These are phyloP conservation scores for Penicillium sp. DNA, from an alignment of 2,329 filamentous ascomycete species.

Conservation along the genomic window DNA sequence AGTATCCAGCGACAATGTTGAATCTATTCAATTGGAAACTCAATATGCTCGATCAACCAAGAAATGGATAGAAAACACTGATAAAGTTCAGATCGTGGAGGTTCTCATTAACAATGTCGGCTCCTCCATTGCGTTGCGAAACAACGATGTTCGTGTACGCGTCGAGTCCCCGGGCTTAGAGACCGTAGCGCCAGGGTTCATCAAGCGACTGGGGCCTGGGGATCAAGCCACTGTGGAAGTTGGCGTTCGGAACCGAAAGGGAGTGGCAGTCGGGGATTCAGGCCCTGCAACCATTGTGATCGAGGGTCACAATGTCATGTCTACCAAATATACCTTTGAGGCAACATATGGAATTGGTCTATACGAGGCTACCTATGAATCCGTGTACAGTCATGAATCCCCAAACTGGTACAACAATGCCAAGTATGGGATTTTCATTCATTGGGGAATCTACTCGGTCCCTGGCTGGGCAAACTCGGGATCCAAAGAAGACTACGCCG, in stretches of 20 bases:
- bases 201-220: constrained; percentile 43
- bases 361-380: constrained; percentile 39
- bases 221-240: constrained; percentile 41
- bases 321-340: constrained; percentile 31
- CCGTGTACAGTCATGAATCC: constrained; percentile 45
- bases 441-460: constrained; percentile 60
- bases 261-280: constrained; percentile 27
- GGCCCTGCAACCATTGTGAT: constrained; percentile 33
- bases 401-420: constrained; percentile 57
- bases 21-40: constrained; percentile 24
- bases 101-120: constrained; percentile 41
- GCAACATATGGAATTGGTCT: constrained; percentile 35
- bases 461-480: constrained; percentile 54
- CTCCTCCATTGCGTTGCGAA: constrained; percentile 32
- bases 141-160: constrained; percentile 35
- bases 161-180: constrained; percentile 34
- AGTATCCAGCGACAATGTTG: constrained; percentile 15
- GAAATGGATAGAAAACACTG: constrained; percentile 40
- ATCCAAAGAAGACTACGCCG: constrained; percentile 41
- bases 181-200: constrained; percentile 35
- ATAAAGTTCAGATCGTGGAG: constrained; percentile 42
- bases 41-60: constrained; percentile 45
- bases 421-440: constrained; percentile 63
- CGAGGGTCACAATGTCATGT: constrained; percentile 22
- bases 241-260: constrained; percentile 36